These are phyloP conservation scores for Haplographium delicatum DNA, from an alignment of 495 filamentous ascomycete species.

Conservation along the genomic window DNA sequence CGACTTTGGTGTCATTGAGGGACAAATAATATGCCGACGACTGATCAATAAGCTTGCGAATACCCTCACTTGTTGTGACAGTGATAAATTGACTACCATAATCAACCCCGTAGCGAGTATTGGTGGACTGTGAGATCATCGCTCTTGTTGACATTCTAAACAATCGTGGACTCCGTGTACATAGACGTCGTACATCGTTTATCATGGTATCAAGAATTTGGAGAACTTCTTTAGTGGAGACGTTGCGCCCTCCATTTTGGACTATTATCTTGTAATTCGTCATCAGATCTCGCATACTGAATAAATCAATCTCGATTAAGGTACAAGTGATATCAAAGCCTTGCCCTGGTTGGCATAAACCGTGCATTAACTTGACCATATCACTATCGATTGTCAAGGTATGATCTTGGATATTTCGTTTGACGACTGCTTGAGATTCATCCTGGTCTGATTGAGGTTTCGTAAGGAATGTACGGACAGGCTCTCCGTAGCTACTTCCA, in stretches of 20 bases:
- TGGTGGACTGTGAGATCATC: slow-evolving; percentile 30
- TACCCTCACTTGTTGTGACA: slow-evolving; percentile 33
- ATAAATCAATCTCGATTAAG: slow-evolving; percentile 2
- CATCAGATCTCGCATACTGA: slow-evolving; percentile 5
- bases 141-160: slow-evolving; percentile 33
- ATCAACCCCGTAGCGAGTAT: slow-evolving; percentile 34
- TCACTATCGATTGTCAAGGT: slow-evolving; percentile 5
- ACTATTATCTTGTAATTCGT: neutral
- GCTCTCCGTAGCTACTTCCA: slow-evolving; percentile 11
- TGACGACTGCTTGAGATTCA: neutral
- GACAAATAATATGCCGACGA: slow-evolving; percentile 33
- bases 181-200: slow-evolving; percentile 32
- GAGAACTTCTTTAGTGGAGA: neutral
- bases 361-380: slow-evolving; percentile 1
- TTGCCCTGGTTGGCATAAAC: neutral
- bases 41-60: slow-evolving; percentile 30
- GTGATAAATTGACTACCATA: slow-evolving; percentile 29
- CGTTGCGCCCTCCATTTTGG: neutral
- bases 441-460: neutral
- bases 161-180: slow-evolving; percentile 30
- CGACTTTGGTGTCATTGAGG: slow-evolving; percentile 21
- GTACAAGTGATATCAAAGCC: slow-evolving; percentile 1
- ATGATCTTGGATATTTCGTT: neutral
- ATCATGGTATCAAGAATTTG: slow-evolving; percentile 27
- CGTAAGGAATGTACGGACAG: neutral